phyloP scores from a whole-genome alignment of 495 filamentous ascomycete genomes.

The Penicillium tannophilum region DNA sequence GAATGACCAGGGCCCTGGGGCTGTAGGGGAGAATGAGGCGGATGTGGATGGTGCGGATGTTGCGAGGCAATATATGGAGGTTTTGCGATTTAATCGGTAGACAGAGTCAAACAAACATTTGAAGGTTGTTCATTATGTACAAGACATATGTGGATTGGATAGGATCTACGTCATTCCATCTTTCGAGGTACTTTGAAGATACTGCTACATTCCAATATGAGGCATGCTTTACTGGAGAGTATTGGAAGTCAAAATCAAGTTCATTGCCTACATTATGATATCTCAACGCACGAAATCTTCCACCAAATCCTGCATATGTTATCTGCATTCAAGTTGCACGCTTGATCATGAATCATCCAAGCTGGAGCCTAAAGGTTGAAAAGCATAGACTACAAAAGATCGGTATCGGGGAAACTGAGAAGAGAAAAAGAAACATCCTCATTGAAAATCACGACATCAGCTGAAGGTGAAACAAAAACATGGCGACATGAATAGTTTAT shows the following conservation, averaged over 20 bases:
- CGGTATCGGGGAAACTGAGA: slow-evolving; percentile 29
- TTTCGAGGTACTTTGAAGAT: background rate
- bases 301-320: slow-evolving; percentile 14
- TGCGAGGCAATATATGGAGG: slow-evolving; percentile 53
- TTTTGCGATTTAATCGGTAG: slow-evolving; percentile 48
- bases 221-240: background rate
- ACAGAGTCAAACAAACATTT: background rate
- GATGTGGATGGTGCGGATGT: slow-evolving; percentile 47
- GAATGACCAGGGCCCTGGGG: slow-evolving; percentile 10
- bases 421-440: slow-evolving; percentile 27
- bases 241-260: slow-evolving; percentile 7
- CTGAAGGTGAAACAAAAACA: slow-evolving; percentile 35
- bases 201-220: background rate
- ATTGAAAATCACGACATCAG: slow-evolving; percentile 31
- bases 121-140: background rate
- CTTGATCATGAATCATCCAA: slow-evolving; percentile 36
- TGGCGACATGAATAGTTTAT: slow-evolving; percentile 53
- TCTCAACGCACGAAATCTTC: slow-evolving; percentile 14
- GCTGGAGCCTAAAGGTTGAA: slow-evolving; percentile 19
- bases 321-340: slow-evolving; percentile 33
- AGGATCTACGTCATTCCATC: no score
- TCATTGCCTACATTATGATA: slow-evolving; percentile 19
- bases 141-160: no score
- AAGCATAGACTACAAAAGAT: slow-evolving; percentile 37
- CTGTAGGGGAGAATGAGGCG: slow-evolving; percentile 31